phyloP scores from a whole-genome alignment of 306 rosid species.

The Inga leiocalycina region DNA sequence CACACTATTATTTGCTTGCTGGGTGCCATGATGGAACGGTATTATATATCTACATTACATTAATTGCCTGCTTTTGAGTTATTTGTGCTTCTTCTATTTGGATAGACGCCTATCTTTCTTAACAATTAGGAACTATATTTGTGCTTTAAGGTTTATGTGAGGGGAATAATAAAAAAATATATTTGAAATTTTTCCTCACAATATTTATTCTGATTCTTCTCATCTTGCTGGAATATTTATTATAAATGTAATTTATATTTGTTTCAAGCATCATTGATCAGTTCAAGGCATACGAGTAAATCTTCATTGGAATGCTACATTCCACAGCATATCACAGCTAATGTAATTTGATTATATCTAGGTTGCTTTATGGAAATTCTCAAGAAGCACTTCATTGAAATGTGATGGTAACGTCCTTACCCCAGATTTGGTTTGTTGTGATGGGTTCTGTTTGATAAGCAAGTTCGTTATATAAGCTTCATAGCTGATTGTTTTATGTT shows the following conservation, averaged over 20 bases:
- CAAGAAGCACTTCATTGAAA: constrained; percentile 51
- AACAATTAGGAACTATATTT: constrained; percentile 22
- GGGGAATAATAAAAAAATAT: constrained; percentile 5
- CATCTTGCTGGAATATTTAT: constrained; percentile 22
- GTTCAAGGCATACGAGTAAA: constrained; percentile 6
- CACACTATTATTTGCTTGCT: constrained; percentile 77
- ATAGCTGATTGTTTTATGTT: constrained; percentile 29
- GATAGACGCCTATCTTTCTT: constrained; percentile 13
- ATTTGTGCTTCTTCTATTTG: constrained; percentile 3
- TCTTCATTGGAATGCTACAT: constrained; percentile 16
- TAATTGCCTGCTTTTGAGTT: constrained; percentile 19
- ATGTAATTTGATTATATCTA: constrained; percentile 44
- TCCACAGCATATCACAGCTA: constrained; percentile 34
- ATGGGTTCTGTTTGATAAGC: constrained; percentile 32
- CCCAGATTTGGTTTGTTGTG: constrained; percentile 20
- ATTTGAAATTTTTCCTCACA: not conserved
- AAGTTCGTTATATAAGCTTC: constrained; percentile 7
- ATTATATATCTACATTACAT: constrained; percentile 19
- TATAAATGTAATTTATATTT: constrained; percentile 9
- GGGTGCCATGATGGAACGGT: constrained; percentile 99
- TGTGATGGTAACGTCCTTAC: constrained; percentile 51
- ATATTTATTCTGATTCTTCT: not conserved
- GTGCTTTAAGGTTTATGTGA: constrained; percentile 18
- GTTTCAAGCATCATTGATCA: constrained; percentile 15
- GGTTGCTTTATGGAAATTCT: constrained; percentile 95